These are phyloP conservation scores for Salix caprea DNA, from an alignment of 345 rosid species.

Conservation along the genomic window DNA sequence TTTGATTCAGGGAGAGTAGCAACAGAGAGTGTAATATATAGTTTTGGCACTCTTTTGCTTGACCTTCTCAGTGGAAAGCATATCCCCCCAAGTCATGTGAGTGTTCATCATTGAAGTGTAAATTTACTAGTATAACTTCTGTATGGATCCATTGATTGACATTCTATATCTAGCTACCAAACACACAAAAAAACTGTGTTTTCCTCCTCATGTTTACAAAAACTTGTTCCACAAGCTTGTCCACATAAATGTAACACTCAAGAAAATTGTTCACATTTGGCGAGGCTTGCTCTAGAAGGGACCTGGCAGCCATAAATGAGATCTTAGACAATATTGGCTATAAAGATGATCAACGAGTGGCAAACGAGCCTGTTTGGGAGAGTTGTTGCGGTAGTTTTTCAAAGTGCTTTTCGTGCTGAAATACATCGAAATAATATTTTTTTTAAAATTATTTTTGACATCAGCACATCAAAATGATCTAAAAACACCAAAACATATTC, in stretches of 20 bases:
- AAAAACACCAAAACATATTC: too few relatives aligned
- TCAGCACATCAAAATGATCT: too few relatives aligned
- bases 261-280: neutral
- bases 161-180: neutral
- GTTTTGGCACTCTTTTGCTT: slow-evolving; percentile 90
- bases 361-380: too few relatives aligned
- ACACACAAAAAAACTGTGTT: neutral
- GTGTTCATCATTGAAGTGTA: slow-evolving; percentile 15
- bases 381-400: too few relatives aligned
- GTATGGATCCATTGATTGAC: neutral
- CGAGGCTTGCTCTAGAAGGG: slow-evolving; percentile 89
- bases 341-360: slow-evolving; percentile 83
- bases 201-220: neutral
- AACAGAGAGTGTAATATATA: slow-evolving; percentile 93
- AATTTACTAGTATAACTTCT: neutral
- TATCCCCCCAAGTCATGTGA: slow-evolving; percentile 93
- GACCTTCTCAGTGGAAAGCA: slow-evolving; percentile 98
- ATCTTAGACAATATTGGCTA: slow-evolving; percentile 68
- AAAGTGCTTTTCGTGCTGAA: too few relatives aligned
- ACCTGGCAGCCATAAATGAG: slow-evolving; percentile 76
- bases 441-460: too few relatives aligned
- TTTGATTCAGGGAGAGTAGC: slow-evolving; percentile 69
- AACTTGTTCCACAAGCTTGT: neutral
- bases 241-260: slow-evolving; percentile 5
- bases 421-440: too few relatives aligned